Evolutionary conservation across 768 basidiomycete genomes (phyloP), one percentile per base, ranked within the genome.

Genomic region (Boletus sp.): DNA sequence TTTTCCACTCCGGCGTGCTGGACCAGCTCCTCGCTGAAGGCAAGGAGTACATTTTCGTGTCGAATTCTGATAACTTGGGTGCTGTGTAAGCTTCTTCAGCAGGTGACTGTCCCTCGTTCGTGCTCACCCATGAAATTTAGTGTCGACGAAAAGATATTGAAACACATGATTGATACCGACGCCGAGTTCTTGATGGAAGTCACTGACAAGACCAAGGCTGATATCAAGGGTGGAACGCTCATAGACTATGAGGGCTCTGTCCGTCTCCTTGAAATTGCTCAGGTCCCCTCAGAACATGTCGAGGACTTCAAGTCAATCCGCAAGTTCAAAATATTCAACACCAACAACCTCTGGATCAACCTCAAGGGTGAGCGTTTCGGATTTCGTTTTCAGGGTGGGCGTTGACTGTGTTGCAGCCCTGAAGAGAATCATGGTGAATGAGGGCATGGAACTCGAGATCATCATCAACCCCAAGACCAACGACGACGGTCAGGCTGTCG

Each of bases 311-410:
- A 86, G 67, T 81, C 79, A 64, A 75, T 85, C 41, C 79, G 86
- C 58, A 88, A 87, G 70, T 92, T 92, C 82, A 86, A 88, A 76
- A 83, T 85, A 63, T 85, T 88, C 80, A 87, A 87, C 72, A 84
- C 84, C 25, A 87, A 87, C 72, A 85, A 84, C 64, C 65, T 84
- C 50, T 85, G 79, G 79, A 73, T 81, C 64, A 74, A 82, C 62
- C 70, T 83, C 45, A 74, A 72, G 65, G 77, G 77, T 74, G 34
- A 47, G 67, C 43, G 21, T 25, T 11, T 51, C 44, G 7, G 14
- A 14, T 46, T 47, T 33, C 47, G 49, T 35, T 35, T 30, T 38
- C 44, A 2, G 15, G 7, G 2, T 13, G 14, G n/a, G 17, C 21
- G 8, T 37, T 66, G 51, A 65, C 38, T 35, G 34, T 39, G 25